Percentiles rank a stretch among this genome's conserved stretches.
These are phyloP conservation scores for Macroventuria anomochaeta DNA, from an alignment of 2,329 filamentous ascomycete species.

Conservation along the genomic window DNA sequence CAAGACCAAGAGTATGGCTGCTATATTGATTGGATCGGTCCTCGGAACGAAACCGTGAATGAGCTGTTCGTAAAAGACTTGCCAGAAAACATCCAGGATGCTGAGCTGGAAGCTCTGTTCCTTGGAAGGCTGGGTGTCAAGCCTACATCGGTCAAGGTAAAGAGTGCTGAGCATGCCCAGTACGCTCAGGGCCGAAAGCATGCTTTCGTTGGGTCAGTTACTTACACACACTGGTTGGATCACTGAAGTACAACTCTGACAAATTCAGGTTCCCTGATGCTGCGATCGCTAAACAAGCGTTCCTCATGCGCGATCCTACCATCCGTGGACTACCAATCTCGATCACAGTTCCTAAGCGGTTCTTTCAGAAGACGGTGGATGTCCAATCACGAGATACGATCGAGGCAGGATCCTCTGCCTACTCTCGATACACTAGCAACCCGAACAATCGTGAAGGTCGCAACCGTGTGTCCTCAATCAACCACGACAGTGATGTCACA, in stretches of 20 bases:
- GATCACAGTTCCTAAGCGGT: constrained; percentile 32
- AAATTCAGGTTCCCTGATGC: constrained; percentile 21
- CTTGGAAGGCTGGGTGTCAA: constrained; percentile 16
- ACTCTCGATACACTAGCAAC: constrained; percentile 4
- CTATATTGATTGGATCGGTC: constrained; percentile 39
- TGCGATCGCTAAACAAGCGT: constrained; percentile 23
- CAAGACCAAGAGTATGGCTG: constrained; percentile 34
- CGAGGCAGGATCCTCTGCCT: neutral
- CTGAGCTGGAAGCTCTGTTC: constrained; percentile 30
- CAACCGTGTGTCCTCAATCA: neutral
- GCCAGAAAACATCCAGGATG: constrained; percentile 19
- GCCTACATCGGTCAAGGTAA: constrained; percentile 5
- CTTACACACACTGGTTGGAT: neutral
- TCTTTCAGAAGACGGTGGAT: constrained; percentile 22
- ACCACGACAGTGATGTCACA: neutral
- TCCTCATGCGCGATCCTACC: constrained; percentile 16
- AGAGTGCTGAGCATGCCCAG: no score
- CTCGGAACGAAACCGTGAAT: constrained; percentile 34
- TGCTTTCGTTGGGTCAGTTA: constrained; percentile 31
- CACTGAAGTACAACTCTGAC: constrained; percentile 11
- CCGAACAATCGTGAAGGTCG: constrained; percentile 3
- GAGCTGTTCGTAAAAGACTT: constrained; percentile 38
- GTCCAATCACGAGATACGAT: neutral
- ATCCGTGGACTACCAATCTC: constrained; percentile 20
- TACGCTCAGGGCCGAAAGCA: constrained; percentile 7